A percentile compares a stretch with the other conserved stretches of the same genome.
phyloP scores from a whole-genome alignment of 345 rosid species.

The Eucalyptus cloeziana region DNA sequence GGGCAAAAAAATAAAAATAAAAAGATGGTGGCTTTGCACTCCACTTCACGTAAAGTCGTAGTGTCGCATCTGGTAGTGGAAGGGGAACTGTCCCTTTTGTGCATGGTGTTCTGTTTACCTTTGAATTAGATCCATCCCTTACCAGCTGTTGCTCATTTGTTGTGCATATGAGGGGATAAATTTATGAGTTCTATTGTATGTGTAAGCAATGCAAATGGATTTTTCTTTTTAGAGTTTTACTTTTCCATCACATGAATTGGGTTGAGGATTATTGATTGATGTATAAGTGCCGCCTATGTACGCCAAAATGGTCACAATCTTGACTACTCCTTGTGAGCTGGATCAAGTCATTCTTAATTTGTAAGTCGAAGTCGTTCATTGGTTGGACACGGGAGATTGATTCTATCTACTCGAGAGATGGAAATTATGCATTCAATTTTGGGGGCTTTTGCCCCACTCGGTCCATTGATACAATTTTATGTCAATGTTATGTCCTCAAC shows the following conservation, averaged over 20 bases:
- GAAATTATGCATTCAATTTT: not conserved
- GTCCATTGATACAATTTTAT: too few species aligned
- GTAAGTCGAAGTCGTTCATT: not conserved
- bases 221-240: not conserved
- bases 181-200: not conserved
- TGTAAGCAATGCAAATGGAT: not conserved
- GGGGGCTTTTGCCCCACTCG: not conserved
- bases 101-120: not conserved
- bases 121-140: not conserved
- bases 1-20: not conserved
- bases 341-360: not conserved
- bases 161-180: not conserved
- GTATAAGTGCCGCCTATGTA: not conserved
- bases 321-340: not conserved
- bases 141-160: not conserved
- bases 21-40: not conserved
- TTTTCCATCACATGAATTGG: not conserved
- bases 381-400: rapidly evolving
- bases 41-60: not conserved
- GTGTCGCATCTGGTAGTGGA: not conserved
- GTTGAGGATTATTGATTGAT: not conserved
- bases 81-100: not conserved
- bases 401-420: not conserved
- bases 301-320: not conserved
- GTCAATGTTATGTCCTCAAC: too few species aligned